phyloP scores from a whole-genome alignment of 345 rosid species.

The Balakata baccata region DNA sequence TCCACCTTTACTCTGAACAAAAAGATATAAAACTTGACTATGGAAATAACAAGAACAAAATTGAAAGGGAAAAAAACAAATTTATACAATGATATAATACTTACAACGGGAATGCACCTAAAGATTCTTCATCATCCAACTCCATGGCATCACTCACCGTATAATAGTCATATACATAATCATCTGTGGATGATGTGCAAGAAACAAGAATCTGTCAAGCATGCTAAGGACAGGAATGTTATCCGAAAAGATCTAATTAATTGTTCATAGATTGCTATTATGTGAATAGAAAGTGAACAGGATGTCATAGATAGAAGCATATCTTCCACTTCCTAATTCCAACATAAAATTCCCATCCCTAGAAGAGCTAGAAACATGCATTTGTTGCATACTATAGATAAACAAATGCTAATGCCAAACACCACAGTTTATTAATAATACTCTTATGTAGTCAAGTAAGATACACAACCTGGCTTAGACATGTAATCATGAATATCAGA shows the following conservation, averaged over 20 bases:
- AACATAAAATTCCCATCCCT: not conserved
- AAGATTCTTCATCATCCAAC: constrained; percentile 28
- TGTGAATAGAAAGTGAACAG: not conserved
- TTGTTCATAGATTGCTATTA: not conserved
- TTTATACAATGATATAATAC: constrained; percentile 19
- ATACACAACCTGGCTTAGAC: constrained; percentile 29
- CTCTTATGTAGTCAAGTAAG: constrained; percentile 7
- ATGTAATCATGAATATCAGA: constrained; percentile 38
- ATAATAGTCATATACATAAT: constrained; percentile 76
- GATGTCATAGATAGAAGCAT: not conserved
- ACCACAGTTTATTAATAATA: not conserved
- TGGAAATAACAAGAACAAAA: not conserved
- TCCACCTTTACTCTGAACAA: constrained; percentile 68
- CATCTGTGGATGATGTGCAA: constrained; percentile 32
- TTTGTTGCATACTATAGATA: not conserved
- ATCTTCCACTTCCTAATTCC: not conserved
- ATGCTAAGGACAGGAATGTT: too few species aligned
- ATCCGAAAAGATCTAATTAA: not conserved
- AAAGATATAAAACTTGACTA: constrained; percentile 13
- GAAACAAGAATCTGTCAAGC: constrained; percentile 4
- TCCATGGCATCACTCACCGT: constrained; percentile 49
- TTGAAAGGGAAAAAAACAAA: not conserved
- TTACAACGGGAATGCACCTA: constrained; percentile 60
- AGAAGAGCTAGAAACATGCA: not conserved
- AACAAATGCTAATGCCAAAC: not conserved